Evolutionary conservation across 306 rosid genomes (phyloP).

Genomic region (Quillaja saponaria): DNA sequence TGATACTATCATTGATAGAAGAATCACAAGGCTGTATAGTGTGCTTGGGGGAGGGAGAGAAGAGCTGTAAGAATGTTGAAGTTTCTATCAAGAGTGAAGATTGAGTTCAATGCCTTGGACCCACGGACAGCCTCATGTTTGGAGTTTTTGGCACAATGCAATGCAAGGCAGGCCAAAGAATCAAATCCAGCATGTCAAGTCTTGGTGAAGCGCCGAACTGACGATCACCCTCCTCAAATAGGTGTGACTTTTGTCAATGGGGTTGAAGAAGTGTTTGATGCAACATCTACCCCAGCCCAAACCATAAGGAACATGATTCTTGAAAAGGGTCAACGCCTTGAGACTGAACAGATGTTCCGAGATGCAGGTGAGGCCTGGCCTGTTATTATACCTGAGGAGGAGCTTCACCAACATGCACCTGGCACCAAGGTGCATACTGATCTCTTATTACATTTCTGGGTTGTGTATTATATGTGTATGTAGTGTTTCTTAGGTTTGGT

Average conservation of each 20-base stretch:
- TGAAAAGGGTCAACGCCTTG: constrained; percentile 69
- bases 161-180: constrained; percentile 82
- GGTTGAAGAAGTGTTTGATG: constrained; percentile 71
- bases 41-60: no score
- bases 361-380: constrained; percentile 92
- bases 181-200: constrained; percentile 81
- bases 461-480: neutral
- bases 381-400: constrained; percentile 65
- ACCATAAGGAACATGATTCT: constrained; percentile 70
- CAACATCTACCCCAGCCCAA: constrained; percentile 76
- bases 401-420: constrained; percentile 53
- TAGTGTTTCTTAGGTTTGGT: neutral
- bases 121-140: constrained; percentile 87
- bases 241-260: constrained; percentile 84
- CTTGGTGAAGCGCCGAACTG: constrained; percentile 78
- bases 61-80: constrained; percentile 54
- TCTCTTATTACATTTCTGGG: neutral
- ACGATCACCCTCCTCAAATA: constrained; percentile 79
- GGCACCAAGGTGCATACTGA: constrained; percentile 62
- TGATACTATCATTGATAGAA: no score
- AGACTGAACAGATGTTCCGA: constrained; percentile 78
- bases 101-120: constrained; percentile 90
- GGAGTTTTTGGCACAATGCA: constrained; percentile 95
- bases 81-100: constrained; percentile 71
- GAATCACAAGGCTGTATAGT: no score